Conservation (phyloP, 805 yeast species). For the Allodekkera sacchari region DNA sequence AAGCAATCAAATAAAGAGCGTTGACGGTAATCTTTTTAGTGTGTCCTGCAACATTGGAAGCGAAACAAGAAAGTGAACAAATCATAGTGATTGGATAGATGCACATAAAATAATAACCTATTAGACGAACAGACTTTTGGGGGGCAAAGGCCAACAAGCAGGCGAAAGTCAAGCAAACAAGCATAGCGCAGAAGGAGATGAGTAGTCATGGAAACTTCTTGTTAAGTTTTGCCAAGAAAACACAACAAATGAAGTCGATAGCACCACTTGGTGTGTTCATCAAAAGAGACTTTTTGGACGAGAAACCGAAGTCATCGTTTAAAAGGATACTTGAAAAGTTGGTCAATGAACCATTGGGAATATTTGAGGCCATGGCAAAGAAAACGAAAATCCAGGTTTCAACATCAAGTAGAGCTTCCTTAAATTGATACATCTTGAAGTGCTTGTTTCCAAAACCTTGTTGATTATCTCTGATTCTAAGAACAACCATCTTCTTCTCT, state of each 20-base stretch:
- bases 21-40: conserved; percentile 57
- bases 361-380: conserved; percentile 15
- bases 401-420: conserved; percentile 20
- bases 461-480: conserved; percentile 25
- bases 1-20: conserved; percentile 49
- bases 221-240: conserved; percentile 22
- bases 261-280: conserved; percentile 23
- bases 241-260: conserved; percentile 25
- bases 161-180: conserved; percentile 6
- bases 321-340: conserved; percentile 34
- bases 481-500: conserved; percentile 28
- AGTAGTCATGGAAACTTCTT: conserved; percentile 16
- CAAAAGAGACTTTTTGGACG: conserved; percentile 16
- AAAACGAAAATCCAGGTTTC: conserved; percentile 37
- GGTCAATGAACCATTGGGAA: conserved; percentile 34
- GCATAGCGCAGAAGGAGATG: conserved; percentile 12
- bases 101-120: conserved; percentile 22
- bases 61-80: conserved; percentile 13
- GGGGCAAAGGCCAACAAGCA: conserved; percentile 16
- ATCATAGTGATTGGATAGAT: conserved; percentile 20
- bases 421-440: conserved; percentile 21
- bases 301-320: conserved; percentile 22
- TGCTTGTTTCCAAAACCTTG: conserved; percentile 27
- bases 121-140: conserved; percentile 12
- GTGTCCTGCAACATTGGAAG: conserved; percentile 49